These are phyloP conservation scores for Diaporthe citrichinensis DNA, from an alignment of 2,329 filamentous ascomycete genomes.

Conservation along the genomic window DNA sequence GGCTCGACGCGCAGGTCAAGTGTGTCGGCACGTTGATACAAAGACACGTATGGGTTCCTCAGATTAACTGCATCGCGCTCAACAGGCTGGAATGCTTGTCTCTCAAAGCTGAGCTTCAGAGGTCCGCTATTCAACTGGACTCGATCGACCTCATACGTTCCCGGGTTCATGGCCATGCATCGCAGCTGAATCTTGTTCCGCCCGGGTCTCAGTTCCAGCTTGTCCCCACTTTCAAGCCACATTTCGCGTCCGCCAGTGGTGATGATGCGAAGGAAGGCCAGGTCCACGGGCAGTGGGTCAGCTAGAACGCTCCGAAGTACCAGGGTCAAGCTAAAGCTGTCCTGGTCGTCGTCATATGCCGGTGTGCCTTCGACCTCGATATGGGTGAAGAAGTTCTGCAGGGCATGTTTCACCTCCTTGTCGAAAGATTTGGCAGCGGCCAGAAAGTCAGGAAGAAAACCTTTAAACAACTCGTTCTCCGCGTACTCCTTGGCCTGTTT, in stretches of 20 bases:
- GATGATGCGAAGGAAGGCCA: slow-evolving; percentile 74
- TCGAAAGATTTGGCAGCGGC: slow-evolving; percentile 59
- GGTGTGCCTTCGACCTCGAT: slow-evolving; percentile 78
- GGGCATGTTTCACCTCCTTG: slow-evolving; percentile 75
- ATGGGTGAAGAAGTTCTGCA: slow-evolving; percentile 81
- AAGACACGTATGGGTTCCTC: slow-evolving; percentile 73
- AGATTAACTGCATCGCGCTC: slow-evolving; percentile 66
- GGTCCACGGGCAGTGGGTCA: slow-evolving; percentile 77
- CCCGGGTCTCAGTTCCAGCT: slow-evolving; percentile 68
- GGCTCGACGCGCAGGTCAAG: slow-evolving; percentile 78
- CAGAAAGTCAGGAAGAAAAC: slow-evolving; percentile 64
- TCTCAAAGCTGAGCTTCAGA: slow-evolving; percentile 76
- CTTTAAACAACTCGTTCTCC: slow-evolving; percentile 59
- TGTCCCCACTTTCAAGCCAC: slow-evolving; percentile 51
- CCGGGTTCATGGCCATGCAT: slow-evolving; percentile 73
- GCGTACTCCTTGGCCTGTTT: slow-evolving; percentile 46
- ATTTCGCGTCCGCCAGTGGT: slow-evolving; percentile 73
- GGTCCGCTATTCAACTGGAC: slow-evolving; percentile 76
- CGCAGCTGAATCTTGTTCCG: slow-evolving; percentile 60
- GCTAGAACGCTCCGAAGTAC: slow-evolving; percentile 79
- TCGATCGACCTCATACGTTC: slow-evolving; percentile 81
- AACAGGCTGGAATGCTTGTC: slow-evolving; percentile 64
- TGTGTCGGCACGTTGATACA: slow-evolving; percentile 79
- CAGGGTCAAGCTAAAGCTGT: slow-evolving; percentile 81
- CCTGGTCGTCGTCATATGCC: slow-evolving; percentile 76